Conservation (phyloP, 306 rosid species). For the Lotus japonicus region DNA sequence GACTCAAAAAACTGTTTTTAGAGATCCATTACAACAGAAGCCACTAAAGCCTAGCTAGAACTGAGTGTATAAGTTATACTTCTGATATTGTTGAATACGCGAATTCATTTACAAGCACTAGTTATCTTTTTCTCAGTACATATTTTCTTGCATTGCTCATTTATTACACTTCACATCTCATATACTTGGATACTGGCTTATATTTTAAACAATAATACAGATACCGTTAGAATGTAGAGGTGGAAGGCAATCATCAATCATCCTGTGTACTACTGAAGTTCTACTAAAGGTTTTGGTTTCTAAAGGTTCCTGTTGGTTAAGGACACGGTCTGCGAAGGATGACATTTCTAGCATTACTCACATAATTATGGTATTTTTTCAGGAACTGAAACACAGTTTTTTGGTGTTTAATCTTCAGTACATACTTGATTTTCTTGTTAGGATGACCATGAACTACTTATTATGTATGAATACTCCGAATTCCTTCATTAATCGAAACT, state of each 20-base stretch:
- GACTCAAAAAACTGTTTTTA: too few species aligned
- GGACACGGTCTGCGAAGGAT: constrained; percentile 14
- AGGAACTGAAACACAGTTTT: neutral
- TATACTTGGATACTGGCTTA: neutral
- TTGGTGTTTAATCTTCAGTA: neutral
- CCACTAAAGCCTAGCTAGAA: too few species aligned
- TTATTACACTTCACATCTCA: neutral
- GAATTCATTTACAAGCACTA: neutral
- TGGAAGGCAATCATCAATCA: constrained; percentile 60
- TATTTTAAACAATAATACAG: constrained; percentile 30
- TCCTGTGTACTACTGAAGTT: constrained; percentile 70
- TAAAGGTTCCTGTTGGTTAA: constrained; percentile 24
- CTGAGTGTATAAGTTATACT: too few species aligned
- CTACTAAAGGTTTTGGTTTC: constrained; percentile 58
- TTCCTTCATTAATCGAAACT: neutral
- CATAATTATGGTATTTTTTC: constrained; percentile 57
- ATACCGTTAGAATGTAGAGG: constrained; percentile 64
- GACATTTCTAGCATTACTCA: constrained; percentile 50
- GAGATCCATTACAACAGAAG: too few species aligned
- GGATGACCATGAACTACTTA: neutral
- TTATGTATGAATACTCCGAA: neutral
- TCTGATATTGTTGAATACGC: neutral
- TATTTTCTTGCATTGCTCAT: neutral
- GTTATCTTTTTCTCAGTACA: neutral
- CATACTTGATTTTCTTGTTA: neutral